Evolutionary conservation across 345 rosid genomes (phyloP).

Genomic region (Limnanthes douglasii): DNA sequence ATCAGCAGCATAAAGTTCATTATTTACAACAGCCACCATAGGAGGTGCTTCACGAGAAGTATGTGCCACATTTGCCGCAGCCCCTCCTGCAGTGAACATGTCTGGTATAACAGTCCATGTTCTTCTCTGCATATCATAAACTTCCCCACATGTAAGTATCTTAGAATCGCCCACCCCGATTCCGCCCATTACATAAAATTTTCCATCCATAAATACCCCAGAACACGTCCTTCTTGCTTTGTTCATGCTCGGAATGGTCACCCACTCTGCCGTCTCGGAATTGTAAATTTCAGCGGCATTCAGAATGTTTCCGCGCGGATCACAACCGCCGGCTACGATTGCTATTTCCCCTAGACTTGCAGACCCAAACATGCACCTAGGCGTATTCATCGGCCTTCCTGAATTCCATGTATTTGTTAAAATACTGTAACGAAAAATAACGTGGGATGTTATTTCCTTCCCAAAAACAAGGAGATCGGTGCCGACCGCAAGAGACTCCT

Average conservation of each 20-base stretch:
- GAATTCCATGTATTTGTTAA: conserved; percentile 70
- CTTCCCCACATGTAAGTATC: conserved; percentile 71
- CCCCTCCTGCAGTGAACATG: conserved; percentile 52
- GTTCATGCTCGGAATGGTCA: conserved; percentile 58
- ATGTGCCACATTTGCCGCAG: too few species aligned
- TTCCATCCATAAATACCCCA: conserved; percentile 80
- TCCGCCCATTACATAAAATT: conserved; percentile 86
- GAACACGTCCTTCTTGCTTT: conserved; percentile 87
- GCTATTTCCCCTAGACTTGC: conserved; percentile 87
- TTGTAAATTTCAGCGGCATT: conserved; percentile 76
- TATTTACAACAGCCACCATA: conserved; percentile 70
- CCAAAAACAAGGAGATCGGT: conserved; percentile 88
- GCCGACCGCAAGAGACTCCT: conserved; percentile 91
- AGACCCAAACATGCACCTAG: conserved; percentile 89
- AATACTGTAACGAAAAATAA: conserved; percentile 73
- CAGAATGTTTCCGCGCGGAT: conserved; percentile 40
- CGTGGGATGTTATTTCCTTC: conserved; percentile 49
- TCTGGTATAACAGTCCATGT: conserved; percentile 66
- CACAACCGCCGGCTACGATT: conserved; percentile 86
- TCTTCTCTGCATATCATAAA: conserved; percentile 51
- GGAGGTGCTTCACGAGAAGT: conserved; percentile 99
- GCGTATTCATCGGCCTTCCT: conserved; percentile 66
- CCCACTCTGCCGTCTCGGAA: conserved; percentile 63
- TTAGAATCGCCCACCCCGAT: conserved; percentile 35
- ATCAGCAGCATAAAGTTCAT: conserved; percentile 76